Base-by-base conservation (phyloP, 1,284 basidiomycete genomes). In the Hypsizygus ulmarius region DNA sequence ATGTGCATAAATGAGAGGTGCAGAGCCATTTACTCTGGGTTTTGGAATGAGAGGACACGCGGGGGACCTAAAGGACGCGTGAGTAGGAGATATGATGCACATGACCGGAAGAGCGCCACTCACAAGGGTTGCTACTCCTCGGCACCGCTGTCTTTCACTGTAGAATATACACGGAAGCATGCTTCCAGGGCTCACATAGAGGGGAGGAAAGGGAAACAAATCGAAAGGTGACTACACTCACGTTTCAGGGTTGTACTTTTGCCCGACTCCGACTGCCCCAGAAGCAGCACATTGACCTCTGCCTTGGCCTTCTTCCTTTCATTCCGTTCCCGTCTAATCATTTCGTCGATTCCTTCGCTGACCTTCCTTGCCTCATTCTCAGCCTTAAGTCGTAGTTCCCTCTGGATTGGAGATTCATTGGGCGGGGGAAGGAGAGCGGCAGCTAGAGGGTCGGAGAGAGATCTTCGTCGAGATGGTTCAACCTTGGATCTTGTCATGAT, bases 181-280 rank as follows among this genome's bases (percentile, higher is more conserved):
- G 9, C 33, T 12, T 27, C 39, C 30, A 18, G 25, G 19, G 25
- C 27, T 33, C 36, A 43, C 16, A 38, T 21, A 39, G n/a, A 19
- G 11, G 7, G 36, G 32, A 7, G 19, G 34, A 30, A 5, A 14
- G 29, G 33, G 25, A 35, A 10, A 36, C 3, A 43, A 19, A 41
- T 28, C 8, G 2, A 25, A 38, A 40, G 42, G 3, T 25, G 41
- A 40, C 14, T 37, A 49, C 40, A 85, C 87, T 79, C 71, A 90
- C 87, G 86, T 70, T 90, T 90, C 56, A 90, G 72, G 4, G 87
- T 89, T 10, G 87, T 90, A 61, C 82, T 87, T 72, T 90, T 90
- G 32, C 85, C 84, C 57, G 82, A 86, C 72, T 90, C 87, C 56
- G 84, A 87, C 73, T 90, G 87, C 49, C 88, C 88, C 28, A 91